Percentiles rank a stretch among this genome's conserved stretches.
Evolutionary conservation across 495 filamentous ascomycete genomes (phyloP).

Genomic region (Stereocaulon alpinum): DNA sequence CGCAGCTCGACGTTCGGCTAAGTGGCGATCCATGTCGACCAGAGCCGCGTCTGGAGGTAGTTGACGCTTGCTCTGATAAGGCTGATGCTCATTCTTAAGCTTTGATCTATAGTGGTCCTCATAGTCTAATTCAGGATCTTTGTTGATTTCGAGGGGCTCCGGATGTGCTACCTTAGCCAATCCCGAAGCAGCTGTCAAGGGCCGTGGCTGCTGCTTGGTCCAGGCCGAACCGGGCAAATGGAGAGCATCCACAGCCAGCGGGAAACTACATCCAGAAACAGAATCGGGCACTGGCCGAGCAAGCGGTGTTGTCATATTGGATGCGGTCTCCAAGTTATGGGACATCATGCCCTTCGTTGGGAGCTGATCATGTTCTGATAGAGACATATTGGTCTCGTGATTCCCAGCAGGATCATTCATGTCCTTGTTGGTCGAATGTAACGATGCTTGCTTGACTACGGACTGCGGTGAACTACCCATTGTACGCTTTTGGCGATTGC

Average conservation of each 20-base stretch:
- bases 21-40: slow-evolving; percentile 32
- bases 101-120: not conserved
- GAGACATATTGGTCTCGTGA: not conserved
- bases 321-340: slow-evolving; percentile 48
- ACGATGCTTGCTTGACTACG: not conserved
- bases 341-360: slow-evolving; percentile 26
- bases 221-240: slow-evolving; percentile 31
- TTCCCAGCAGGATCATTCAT: not conserved
- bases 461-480: slow-evolving; percentile 7
- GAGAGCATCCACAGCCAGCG: slow-evolving; percentile 32
- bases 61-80: not conserved
- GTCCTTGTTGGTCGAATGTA: not conserved
- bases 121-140: not conserved
- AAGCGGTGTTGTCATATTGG: slow-evolving; percentile 69
- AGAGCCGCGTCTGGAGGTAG: slow-evolving; percentile 23
- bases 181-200: not conserved
- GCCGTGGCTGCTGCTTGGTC: slow-evolving; percentile 2
- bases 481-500: slow-evolving; percentile 5
- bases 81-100: not conserved
- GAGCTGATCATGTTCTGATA: slow-evolving; percentile 21
- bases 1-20: slow-evolving; percentile 30
- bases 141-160: not conserved
- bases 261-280: slow-evolving; percentile 26
- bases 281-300: slow-evolving; percentile 55
- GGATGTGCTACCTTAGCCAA: slow-evolving; percentile 7